Base-by-base conservation (phyloP, 1,284 basidiomycete species). In the Marasmius sp. region DNA sequence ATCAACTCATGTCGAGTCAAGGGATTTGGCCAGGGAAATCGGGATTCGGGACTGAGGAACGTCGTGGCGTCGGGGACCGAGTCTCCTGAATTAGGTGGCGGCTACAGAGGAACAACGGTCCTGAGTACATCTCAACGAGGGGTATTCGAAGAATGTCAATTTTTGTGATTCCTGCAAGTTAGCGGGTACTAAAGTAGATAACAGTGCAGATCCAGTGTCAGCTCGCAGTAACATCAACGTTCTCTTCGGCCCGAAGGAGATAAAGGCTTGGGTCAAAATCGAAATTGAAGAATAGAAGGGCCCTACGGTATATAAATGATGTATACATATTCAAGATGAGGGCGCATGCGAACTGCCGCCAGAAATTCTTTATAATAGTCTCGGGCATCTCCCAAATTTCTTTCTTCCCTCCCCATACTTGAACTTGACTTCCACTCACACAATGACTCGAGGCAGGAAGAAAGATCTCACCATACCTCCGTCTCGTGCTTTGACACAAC, bases 381-480 rank as follows among this genome's bases (percentile, higher is more conserved):
- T 33, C 18, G 37, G 14, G 34, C 7, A 38, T 38, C 52, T 36
- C 52, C n/a, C 52, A 54, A 37, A 14, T 16, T n/a, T n/a, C 57
- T 16, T 52, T 27, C 37, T 52, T 20, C 48, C 58, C 14, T 52
- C 52, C 50, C 34, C 20, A 22, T 27, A 36, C 43, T 52, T 34
- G 14, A 36, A 27, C 11, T 14, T 33, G 22, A 53, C 54, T 38
- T 18, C 48, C 47, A 14, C 33, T 47, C 50, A 39, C 18, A 48
- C 59, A 54, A 88, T 88, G 86, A 82, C 85, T 60, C 78, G 86
- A 72, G 86, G 86, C 51, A 81, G 86, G 66, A 83, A 85, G 73
- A 87, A 86, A 73, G 85, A 88, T 72, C 73, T 81, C 52, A 80
- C 83, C 64, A 79, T 83, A 71, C 75, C 85, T 65, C 70, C 84